Base-by-base conservation (phyloP, 139 green algal genomes). In the Chlamydomonas schloesseri region DNA sequence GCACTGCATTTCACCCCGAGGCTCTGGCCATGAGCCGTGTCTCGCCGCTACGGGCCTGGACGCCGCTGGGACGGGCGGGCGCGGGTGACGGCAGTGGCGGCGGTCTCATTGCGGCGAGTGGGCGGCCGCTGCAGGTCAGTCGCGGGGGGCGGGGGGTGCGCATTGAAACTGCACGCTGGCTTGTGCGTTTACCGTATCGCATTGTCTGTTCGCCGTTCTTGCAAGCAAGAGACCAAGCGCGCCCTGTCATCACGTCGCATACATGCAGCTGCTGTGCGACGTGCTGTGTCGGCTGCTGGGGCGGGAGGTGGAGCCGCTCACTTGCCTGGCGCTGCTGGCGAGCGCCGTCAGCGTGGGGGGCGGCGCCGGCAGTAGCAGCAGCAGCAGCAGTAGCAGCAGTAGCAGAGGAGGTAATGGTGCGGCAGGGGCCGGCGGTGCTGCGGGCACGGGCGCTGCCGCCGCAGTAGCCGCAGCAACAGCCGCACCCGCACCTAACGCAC, bases 211-310 rank as follows among this genome's bases (percentile, higher is more conserved):
- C n/a, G n/a, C n/a, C n/a, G n/a, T n/a, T n/a, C n/a, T n/a, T n/a
- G n/a, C n/a, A n/a, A n/a, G n/a, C n/a, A n/a, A n/a, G n/a, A n/a
- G n/a, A n/a, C n/a, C n/a, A n/a, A n/a, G n/a, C n/a, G n/a, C n/a
- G n/a, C n/a, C n/a, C n/a, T n/a, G n/a, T n/a, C n/a, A n/a, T n/a
- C n/a, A n/a, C n/a, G n/a, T n/a, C n/a, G n/a, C n/a, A n/a, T n/a
- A n/a, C n/a, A n/a, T 10, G 26, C 69, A 74, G 71, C 4, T 79
- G 34, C 34, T 78, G 37, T 62, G 36, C 24, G 55, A 87, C 53
- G 55, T 87, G 81, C 2, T 87, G 34, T 29, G 17, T 11, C 69
- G n/a, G 36, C 46, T 79, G 69, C 33, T 72, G 69, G 55, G 33
- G 6, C 68, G 68, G 14, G 34, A 33, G 0, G 46, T 62, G 55